phyloP scores from a whole-genome alignment of 192 early-diverging fungal species.

The Mortierella alpina region DNA sequence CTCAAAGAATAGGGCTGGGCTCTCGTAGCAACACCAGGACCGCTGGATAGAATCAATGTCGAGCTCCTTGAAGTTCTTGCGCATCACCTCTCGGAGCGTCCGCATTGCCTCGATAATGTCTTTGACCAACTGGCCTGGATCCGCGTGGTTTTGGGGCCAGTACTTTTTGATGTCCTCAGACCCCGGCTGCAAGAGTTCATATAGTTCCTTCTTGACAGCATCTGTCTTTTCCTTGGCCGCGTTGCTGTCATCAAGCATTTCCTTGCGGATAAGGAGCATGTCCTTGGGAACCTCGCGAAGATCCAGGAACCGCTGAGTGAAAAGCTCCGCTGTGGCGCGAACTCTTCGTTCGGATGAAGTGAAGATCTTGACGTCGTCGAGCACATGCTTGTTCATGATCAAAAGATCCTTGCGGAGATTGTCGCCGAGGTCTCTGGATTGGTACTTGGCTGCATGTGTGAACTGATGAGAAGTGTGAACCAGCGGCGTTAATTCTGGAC shows the following conservation, averaged over 20 bases:
- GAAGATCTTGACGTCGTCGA: slow-evolving; percentile 89
- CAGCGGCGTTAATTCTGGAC: not conserved
- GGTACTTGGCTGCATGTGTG: slow-evolving; percentile 92
- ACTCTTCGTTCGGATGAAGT: slow-evolving; percentile 90
- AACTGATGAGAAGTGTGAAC: slow-evolving; percentile 62
- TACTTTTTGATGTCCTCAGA: slow-evolving; percentile 34
- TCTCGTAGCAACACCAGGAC: slow-evolving; percentile 93
- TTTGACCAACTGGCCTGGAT: slow-evolving; percentile 64
- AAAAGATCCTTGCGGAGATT: slow-evolving; percentile 91
- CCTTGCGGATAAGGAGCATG: slow-evolving; percentile 79
- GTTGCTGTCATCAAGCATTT: slow-evolving; percentile 95
- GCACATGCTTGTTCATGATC: slow-evolving; percentile 87
- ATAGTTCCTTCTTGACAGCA: slow-evolving; percentile 79
- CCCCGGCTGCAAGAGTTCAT: slow-evolving; percentile 54
- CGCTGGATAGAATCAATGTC: slow-evolving; percentile 72
- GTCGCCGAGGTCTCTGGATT: slow-evolving; percentile 93
- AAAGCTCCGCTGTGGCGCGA: slow-evolving; percentile 84
- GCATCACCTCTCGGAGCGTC: slow-evolving; percentile 79
- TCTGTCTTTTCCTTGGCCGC: slow-evolving; percentile 97
- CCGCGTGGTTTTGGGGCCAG: slow-evolving; percentile 57
- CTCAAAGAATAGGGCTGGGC: slow-evolving; percentile 86
- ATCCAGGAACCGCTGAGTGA: slow-evolving; percentile 73
- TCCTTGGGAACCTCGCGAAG: slow-evolving; percentile 66
- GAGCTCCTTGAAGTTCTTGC: slow-evolving; percentile 74
- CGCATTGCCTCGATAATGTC: slow-evolving; percentile 78